These are phyloP conservation scores for Acer campestre DNA, from an alignment of 345 rosid species.

Conservation along the genomic window DNA sequence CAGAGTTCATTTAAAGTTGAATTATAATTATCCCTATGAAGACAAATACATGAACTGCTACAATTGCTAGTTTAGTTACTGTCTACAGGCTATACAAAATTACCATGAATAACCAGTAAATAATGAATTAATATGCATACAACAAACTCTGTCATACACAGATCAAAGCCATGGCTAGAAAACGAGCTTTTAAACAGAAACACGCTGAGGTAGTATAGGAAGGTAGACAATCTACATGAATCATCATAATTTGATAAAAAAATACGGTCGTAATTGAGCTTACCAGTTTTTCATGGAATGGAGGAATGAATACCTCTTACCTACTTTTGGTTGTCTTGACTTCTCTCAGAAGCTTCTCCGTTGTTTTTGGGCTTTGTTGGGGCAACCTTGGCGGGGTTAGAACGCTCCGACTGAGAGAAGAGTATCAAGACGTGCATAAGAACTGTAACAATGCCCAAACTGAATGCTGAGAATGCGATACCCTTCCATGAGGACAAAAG, in stretches of 20 bases:
- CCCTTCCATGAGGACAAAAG: slow-evolving; percentile 85
- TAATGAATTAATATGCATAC: slow-evolving; percentile 30
- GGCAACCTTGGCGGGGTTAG: slow-evolving; percentile 73
- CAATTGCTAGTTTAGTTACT: slow-evolving; percentile 25
- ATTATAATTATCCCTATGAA: no score
- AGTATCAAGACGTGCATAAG: slow-evolving; percentile 83
- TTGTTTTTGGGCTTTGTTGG: slow-evolving; percentile 55
- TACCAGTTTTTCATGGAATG: not conserved
- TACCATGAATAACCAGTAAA: slow-evolving; percentile 20
- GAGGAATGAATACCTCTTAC: slow-evolving; percentile 15
- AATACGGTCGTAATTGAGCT: slow-evolving; percentile 1
- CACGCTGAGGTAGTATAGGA: not conserved
- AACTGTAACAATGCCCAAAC: slow-evolving; percentile 61
- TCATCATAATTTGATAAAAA: slow-evolving; percentile 12
- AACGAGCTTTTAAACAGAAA: slow-evolving; percentile 1
- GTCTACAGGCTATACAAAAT: slow-evolving; percentile 31
- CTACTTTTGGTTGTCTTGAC: slow-evolving; percentile 42
- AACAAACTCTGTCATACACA: not conserved
- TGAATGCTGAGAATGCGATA: slow-evolving; percentile 46
- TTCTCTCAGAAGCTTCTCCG: slow-evolving; percentile 30
- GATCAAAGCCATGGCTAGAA: slow-evolving; percentile 17
- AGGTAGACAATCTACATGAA: slow-evolving; percentile 4
- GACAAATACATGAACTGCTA: slow-evolving; percentile 16
- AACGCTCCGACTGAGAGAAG: slow-evolving; percentile 83
- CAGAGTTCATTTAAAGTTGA: not conserved